phyloP scores from a whole-genome alignment of 305 asterid genomes.

The Fraxinus paxiana region DNA sequence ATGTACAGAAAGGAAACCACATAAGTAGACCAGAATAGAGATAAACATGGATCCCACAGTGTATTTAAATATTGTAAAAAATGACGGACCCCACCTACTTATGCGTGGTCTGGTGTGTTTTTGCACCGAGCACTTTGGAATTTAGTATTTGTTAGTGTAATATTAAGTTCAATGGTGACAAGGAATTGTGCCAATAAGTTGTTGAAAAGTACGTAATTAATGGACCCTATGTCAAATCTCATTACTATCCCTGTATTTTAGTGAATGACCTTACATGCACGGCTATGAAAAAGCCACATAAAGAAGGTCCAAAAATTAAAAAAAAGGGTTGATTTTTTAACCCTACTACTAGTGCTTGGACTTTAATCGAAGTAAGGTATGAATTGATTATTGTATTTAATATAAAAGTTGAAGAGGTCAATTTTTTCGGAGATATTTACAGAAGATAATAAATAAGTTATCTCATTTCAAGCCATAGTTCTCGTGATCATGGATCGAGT shows the following conservation, averaged over 20 bases:
- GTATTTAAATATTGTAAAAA: too few species aligned
- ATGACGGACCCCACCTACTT: too few species aligned
- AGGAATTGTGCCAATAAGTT: not conserved
- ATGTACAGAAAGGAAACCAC: too few species aligned
- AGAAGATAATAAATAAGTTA: not conserved
- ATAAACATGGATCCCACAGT: too few species aligned
- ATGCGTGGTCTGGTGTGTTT: too few species aligned
- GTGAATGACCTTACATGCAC: not conserved
- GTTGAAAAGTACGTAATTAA: not conserved
- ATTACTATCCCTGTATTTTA: not conserved
- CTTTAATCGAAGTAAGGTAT: not conserved
- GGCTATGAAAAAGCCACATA: not conserved
- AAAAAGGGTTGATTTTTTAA: not conserved
- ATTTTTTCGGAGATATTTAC: not conserved
- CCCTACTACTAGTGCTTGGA: not conserved
- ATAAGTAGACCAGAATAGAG: too few species aligned
- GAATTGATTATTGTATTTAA: not conserved
- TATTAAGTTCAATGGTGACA: not conserved
- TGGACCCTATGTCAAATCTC: not conserved
- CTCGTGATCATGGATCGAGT: not conserved
- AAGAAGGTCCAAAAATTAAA: not conserved
- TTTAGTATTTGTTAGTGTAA: too few species aligned
- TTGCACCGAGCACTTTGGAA: too few species aligned
- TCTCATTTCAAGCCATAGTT: not conserved
- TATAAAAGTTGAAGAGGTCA: not conserved